A percentile compares a stretch with the other conserved stretches of the same genome.
Evolutionary conservation across 2,329 filamentous ascomycete genomes (phyloP).

Genomic region (Pestalotiopsis sp.): DNA sequence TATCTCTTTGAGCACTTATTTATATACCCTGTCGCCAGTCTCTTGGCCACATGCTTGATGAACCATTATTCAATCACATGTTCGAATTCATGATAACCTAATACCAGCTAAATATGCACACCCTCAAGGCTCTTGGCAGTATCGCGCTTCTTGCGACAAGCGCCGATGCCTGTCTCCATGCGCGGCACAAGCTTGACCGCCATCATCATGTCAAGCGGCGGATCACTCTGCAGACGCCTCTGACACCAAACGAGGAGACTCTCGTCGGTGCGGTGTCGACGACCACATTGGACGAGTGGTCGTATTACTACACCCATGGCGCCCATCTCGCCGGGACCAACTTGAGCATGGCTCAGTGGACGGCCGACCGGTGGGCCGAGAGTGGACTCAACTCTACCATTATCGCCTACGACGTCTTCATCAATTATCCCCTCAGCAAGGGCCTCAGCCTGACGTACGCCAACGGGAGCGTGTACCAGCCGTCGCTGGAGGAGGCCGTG

Average conservation of each 20-base stretch:
- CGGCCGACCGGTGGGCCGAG: constrained; percentile 31
- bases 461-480: constrained; percentile 59
- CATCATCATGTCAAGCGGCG: constrained; percentile 21
- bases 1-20: background rate
- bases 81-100: background rate
- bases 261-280: constrained; percentile 32
- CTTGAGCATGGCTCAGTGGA: constrained; percentile 34
- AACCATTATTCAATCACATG: background rate
- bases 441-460: constrained; percentile 44
- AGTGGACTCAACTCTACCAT: constrained; percentile 32
- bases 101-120: background rate
- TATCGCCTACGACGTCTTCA: constrained; percentile 31
- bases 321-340: constrained; percentile 34
- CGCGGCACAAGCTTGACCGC: constrained; percentile 2
- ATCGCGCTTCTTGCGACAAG: constrained; percentile 3
- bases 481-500: constrained; percentile 72
- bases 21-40: background rate
- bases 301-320: constrained; percentile 36
- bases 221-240: constrained; percentile 21
- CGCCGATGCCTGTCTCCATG: constrained; percentile 12
- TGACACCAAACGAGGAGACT: constrained; percentile 28
- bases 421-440: constrained; percentile 58
- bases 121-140: background rate
- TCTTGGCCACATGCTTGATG: background rate
- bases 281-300: constrained; percentile 32